phyloP scores from a whole-genome alignment of 2,329 filamentous ascomycete genomes.

The Seiridium cupressi region DNA sequence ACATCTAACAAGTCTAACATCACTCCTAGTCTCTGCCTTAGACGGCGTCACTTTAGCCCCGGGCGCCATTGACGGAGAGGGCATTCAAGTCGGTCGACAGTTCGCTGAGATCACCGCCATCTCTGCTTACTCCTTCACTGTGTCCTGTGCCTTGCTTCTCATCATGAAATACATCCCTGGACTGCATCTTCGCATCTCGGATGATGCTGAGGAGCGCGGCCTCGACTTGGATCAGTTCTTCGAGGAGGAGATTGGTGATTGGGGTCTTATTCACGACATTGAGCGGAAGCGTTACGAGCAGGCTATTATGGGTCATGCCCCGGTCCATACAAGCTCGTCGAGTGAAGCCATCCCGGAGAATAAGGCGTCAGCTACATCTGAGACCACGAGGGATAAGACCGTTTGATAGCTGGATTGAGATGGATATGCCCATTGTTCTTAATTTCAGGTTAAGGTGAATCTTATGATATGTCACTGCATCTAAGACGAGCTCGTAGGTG shows the following conservation, averaged over 20 bases:
- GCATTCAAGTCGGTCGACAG: constrained; percentile 54
- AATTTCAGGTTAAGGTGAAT: too few species aligned
- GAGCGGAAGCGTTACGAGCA: constrained; percentile 9
- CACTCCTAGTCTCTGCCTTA: constrained; percentile 40
- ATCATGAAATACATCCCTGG: constrained; percentile 58
- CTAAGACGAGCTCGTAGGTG: too few species aligned
- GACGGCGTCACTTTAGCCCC: constrained; percentile 48
- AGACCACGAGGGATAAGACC: neutral
- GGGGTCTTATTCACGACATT: constrained; percentile 21
- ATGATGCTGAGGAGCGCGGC: constrained; percentile 53
- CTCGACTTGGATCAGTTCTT: constrained; percentile 36
- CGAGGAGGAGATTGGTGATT: constrained; percentile 33
- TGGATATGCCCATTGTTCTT: too few species aligned
- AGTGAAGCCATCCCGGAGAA: neutral
- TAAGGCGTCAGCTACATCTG: neutral
- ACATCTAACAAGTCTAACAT: too few species aligned
- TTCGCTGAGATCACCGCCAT: constrained; percentile 56
- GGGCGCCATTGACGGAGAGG: constrained; percentile 51
- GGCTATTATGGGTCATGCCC: neutral
- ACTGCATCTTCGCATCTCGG: constrained; percentile 50
- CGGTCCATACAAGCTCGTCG: neutral
- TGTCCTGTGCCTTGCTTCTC: constrained; percentile 51
- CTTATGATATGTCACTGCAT: too few species aligned
- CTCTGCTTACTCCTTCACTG: constrained; percentile 51
- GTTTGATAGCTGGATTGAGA: too few species aligned